These are phyloP conservation scores for Trapa incisa DNA, from an alignment of 345 rosid species.

Conservation along the genomic window DNA sequence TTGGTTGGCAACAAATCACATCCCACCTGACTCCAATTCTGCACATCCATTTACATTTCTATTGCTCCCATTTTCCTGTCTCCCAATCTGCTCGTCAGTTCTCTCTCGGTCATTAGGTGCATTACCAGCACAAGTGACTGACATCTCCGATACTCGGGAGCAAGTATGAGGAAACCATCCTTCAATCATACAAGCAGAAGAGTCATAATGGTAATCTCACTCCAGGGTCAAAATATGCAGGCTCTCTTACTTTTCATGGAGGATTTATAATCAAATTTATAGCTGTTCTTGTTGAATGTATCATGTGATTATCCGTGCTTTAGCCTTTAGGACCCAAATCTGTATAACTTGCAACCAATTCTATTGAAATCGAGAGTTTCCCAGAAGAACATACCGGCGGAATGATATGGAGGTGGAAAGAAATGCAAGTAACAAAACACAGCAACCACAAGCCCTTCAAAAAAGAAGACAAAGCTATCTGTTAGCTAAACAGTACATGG, in stretches of 20 bases:
- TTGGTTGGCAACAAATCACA: slow-evolving; percentile 5
- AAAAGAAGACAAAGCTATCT: not conserved
- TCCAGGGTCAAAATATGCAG: no score
- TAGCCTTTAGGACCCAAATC: no score
- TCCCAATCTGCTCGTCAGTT: not conserved
- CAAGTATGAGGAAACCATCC: slow-evolving; percentile 4
- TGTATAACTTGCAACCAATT: not conserved
- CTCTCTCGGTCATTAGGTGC: not conserved
- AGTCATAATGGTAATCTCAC: not conserved
- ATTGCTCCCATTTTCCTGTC: not conserved
- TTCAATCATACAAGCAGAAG: not conserved
- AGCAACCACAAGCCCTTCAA: slow-evolving; percentile 11
- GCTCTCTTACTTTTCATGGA: no score
- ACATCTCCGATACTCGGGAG: not conserved
- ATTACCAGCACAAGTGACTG: not conserved
- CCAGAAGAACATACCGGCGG: slow-evolving; percentile 4
- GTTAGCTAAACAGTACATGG: not conserved
- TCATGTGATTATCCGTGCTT: no score
- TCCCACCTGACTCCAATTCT: slow-evolving; percentile 30
- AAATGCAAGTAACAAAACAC: slow-evolving; percentile 14
- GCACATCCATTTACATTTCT: slow-evolving; percentile 1
- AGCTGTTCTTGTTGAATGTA: not conserved
- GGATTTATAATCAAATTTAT: not conserved
- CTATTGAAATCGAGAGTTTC: not conserved
- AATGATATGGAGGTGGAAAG: slow-evolving; percentile 13